Conservation (phyloP, 2,329 filamentous ascomycete species). For the Botryotinia narcissicola region DNA sequence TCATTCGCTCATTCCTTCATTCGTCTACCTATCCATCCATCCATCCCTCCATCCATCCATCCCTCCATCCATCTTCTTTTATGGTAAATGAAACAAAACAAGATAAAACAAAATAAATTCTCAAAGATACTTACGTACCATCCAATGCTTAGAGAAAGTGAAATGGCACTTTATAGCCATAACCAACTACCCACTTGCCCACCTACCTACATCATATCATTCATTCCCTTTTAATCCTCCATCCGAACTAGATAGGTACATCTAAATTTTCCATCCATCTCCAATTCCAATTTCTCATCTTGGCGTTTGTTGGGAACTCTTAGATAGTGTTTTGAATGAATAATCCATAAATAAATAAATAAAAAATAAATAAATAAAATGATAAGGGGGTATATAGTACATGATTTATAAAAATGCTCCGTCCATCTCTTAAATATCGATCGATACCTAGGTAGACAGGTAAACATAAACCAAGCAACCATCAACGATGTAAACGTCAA, state of each 20-base stretch:
- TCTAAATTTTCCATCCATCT: not conserved
- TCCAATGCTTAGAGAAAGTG: too few species aligned
- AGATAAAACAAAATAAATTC: too few species aligned
- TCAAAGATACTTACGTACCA: not conserved
- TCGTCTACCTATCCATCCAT: too few species aligned
- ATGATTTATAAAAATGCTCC: too few species aligned
- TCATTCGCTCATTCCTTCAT: too few species aligned
- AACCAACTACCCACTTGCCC: not conserved
- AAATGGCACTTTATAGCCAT: too few species aligned
- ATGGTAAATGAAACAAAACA: not conserved
- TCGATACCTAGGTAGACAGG: not conserved
- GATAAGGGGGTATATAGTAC: not conserved
- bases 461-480: not conserved
- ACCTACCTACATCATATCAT: not conserved
- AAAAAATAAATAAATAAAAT: too few species aligned
- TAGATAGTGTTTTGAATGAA: too few species aligned
- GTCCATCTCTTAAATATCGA: too few species aligned
- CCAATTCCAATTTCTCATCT: not conserved
- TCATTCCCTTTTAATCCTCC: not conserved
- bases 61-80: not conserved
- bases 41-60: too few species aligned
- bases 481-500: not conserved
- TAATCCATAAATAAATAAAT: too few species aligned
- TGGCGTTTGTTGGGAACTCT: too few species aligned
- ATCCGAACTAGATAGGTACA: not conserved